Evolutionary conservation across 2,329 filamentous ascomycete species (phyloP).

Genomic region (Microsporum ferrugineum): DNA sequence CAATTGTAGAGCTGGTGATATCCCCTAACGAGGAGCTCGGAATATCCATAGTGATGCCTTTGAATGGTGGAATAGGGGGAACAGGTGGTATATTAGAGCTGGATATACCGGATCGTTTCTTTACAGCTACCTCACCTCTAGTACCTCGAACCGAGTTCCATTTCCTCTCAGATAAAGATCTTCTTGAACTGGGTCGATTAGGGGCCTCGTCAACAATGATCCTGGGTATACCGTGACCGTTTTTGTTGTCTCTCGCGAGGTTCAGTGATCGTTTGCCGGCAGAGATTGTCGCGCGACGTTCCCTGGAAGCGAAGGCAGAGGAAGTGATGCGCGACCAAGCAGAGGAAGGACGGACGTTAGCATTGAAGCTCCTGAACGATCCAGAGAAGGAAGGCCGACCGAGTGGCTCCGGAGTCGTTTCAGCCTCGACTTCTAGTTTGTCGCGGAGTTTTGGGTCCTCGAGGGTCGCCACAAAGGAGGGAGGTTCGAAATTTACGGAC

Average conservation of each 20-base stretch:
- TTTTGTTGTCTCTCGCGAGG: conserved; percentile 17
- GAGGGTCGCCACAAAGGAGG: not conserved
- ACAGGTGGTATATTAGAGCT: conserved; percentile 19
- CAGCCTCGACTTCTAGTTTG: not conserved
- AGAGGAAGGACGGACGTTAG: not conserved
- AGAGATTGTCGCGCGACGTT: conserved; percentile 6
- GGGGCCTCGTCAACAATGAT: conserved; percentile 29
- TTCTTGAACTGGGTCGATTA: conserved; percentile 31
- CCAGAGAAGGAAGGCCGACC: not conserved
- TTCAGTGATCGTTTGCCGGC: conserved; percentile 17
- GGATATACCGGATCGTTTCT: not conserved
- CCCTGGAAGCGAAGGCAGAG: not conserved
- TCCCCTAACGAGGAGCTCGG: conserved; percentile 45
- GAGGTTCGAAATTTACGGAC: not conserved
- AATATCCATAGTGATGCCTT: conserved; percentile 44
- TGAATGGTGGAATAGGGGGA: conserved; percentile 26
- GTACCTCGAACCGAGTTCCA: conserved; percentile 28
- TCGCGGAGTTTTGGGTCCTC: not conserved
- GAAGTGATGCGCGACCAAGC: conserved; percentile 3
- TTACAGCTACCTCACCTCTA: conserved; percentile 22
- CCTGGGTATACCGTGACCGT: conserved; percentile 27
- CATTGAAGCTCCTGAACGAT: conserved; percentile 2
- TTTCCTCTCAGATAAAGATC: conserved; percentile 30
- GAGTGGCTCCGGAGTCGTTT: not conserved
- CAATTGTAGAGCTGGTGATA: conserved; percentile 39